Evolutionary conservation across 768 basidiomycete species (phyloP).

Genomic region (Lentinula raphanica): DNA sequence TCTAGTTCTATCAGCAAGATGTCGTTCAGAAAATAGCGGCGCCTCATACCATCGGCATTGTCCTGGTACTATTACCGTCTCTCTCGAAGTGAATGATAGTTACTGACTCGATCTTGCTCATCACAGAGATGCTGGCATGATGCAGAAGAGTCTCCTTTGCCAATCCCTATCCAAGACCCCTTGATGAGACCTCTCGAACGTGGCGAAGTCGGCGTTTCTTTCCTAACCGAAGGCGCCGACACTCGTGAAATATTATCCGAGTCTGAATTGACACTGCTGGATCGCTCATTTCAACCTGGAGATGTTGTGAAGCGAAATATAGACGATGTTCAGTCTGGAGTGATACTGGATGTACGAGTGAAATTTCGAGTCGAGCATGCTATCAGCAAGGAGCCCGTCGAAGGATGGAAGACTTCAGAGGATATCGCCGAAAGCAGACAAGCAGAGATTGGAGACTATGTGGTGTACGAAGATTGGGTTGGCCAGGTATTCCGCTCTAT

Average conservation of each 20-base stretch:
- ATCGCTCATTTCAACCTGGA: constrained; percentile 72
- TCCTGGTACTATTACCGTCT: constrained; percentile 53
- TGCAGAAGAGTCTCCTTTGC: constrained; percentile 58
- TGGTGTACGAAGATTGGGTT: constrained; percentile 80
- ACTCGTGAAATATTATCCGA: constrained; percentile 68
- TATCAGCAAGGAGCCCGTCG: constrained; percentile 53
- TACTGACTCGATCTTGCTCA: not conserved
- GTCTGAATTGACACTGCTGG: constrained; percentile 61
- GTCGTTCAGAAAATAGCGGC: constrained; percentile 46
- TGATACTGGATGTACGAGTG: constrained; percentile 60
- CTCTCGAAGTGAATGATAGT: constrained; percentile 1
- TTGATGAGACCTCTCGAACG: constrained; percentile 68
- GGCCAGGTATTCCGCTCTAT: constrained; percentile 61
- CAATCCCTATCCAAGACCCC: constrained; percentile 49
- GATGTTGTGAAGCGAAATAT: constrained; percentile 79
- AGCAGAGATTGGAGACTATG: constrained; percentile 77
- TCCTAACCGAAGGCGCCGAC: constrained; percentile 40
- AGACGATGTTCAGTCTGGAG: constrained; percentile 70
- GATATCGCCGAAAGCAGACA: constrained; percentile 55
- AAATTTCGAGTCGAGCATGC: constrained; percentile 71
- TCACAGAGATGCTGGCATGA: constrained; percentile 85
- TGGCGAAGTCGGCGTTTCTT: constrained; percentile 82
- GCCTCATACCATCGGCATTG: constrained; percentile 48
- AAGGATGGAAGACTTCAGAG: constrained; percentile 57
- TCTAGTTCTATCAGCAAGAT: constrained; percentile 67